Percentiles rank a stretch among this genome's conserved stretches.
These are phyloP conservation scores for Orbilia blumenaviensis DNA, from an alignment of 2,329 filamentous ascomycete genomes.

Conservation along the genomic window DNA sequence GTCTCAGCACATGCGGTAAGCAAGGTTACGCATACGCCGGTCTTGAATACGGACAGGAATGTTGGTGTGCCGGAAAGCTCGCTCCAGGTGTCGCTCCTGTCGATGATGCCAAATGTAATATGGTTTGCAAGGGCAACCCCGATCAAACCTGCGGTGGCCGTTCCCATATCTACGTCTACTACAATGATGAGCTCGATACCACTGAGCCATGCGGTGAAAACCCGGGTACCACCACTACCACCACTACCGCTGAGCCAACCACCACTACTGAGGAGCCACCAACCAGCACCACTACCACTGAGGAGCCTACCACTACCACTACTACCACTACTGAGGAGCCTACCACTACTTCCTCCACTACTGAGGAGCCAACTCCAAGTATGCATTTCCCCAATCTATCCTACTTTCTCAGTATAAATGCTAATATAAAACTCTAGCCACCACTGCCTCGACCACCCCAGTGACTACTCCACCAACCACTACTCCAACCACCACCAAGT, in stretches of 20 bases:
- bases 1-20: conserved; percentile 35
- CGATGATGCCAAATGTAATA: conserved; percentile 19
- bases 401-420: too few relatives aligned
- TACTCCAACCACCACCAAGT: neutral
- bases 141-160: conserved; percentile 37
- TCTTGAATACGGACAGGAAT: conserved; percentile 45
- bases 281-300: conserved; percentile 11
- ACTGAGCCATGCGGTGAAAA: conserved; percentile 31
- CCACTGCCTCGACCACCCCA: neutral
- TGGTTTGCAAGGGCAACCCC: conserved; percentile 30
- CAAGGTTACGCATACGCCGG: conserved; percentile 49
- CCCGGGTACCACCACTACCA: conserved; percentile 11
- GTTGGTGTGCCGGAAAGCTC: conserved; percentile 43
- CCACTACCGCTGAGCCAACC: conserved; percentile 4
- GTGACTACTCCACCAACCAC: neutral
- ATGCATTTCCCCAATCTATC: neutral
- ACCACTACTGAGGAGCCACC: conserved; percentile 5
- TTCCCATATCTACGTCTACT: conserved; percentile 35
- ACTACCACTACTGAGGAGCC: neutral
- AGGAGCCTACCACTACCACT: conserved; percentile 8
- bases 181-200: conserved; percentile 37
- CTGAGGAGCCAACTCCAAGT: neutral
- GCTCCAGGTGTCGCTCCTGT: conserved; percentile 8
- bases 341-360: neutral
- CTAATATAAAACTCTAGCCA: neutral